Evolutionary conservation across 345 rosid genomes (phyloP).

Genomic region (Moringa oleifera): DNA sequence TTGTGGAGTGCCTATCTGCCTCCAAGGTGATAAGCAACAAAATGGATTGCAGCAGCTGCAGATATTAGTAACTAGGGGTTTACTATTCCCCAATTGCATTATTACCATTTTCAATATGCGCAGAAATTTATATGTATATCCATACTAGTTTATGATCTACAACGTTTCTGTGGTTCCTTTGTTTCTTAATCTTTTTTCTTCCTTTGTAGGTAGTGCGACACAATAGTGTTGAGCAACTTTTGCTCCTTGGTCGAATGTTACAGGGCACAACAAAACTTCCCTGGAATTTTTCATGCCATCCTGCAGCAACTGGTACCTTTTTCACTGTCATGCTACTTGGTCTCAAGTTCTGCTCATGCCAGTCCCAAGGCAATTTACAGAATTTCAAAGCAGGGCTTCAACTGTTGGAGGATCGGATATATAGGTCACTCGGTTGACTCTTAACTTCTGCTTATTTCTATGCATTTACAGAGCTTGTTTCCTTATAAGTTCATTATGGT

Average conservation of each 20-base stretch:
- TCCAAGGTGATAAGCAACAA: neutral
- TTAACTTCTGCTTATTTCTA: neutral
- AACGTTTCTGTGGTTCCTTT: conserved; percentile 1
- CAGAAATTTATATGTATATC: neutral
- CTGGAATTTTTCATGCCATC: conserved; percentile 95
- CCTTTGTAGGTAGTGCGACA: conserved; percentile 75
- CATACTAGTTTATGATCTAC: neutral
- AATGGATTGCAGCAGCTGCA: neutral
- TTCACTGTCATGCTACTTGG: conserved; percentile 98
- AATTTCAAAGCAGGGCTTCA: conserved; percentile 87
- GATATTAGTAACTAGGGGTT: neutral
- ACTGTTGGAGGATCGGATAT: conserved; percentile 87
- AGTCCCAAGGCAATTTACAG: conserved; percentile 79
- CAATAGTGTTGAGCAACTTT: conserved; percentile 87
- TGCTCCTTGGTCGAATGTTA: conserved; percentile 86
- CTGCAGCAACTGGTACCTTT: conserved; percentile 95
- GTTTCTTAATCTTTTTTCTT: conserved; percentile 16
- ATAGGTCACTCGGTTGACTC: conserved; percentile 45
- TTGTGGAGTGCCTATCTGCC: neutral
- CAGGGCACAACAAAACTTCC: conserved; percentile 82
- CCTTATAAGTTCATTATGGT: neutral
- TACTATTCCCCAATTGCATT: neutral
- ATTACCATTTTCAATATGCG: neutral
- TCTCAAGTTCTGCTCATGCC: conserved; percentile 88
- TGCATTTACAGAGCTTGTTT: neutral